A percentile compares a stretch with the other conserved stretches of the same genome.
phyloP scores from a whole-genome alignment of 495 filamentous ascomycete species.

The Daldinia grandis region DNA sequence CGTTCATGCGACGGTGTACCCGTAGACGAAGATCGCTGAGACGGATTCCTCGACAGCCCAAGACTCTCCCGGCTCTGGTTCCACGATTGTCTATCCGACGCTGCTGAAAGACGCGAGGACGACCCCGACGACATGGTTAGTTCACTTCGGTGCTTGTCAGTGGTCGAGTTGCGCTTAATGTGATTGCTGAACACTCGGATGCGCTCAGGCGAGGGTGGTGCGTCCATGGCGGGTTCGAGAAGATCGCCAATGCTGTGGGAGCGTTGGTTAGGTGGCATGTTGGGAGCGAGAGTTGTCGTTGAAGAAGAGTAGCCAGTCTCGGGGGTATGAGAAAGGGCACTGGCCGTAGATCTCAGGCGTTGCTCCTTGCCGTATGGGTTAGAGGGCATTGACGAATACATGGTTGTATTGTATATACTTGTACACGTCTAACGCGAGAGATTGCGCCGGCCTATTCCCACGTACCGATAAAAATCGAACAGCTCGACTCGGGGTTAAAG shows the following conservation, averaged over 20 bases:
- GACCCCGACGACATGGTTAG: constrained; percentile 58
- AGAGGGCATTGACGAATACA: constrained; percentile 40
- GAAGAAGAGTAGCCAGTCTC: constrained; percentile 29
- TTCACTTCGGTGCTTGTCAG: constrained; percentile 56
- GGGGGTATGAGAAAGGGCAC: constrained; percentile 17
- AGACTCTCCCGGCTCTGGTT: constrained; percentile 53
- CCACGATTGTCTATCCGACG: constrained; percentile 54
- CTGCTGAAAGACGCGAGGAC: constrained; percentile 54
- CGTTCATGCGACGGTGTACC: constrained; percentile 57
- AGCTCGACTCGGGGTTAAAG: constrained; percentile 21
- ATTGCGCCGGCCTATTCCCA: constrained; percentile 17
- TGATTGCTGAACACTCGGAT: constrained; percentile 61
- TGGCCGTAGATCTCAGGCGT: constrained; percentile 15
- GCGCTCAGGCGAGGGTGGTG: constrained; percentile 62
- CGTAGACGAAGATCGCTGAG: constrained; percentile 55
- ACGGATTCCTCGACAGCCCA: constrained; percentile 59
- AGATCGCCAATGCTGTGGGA: constrained; percentile 44
- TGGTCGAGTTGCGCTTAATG: constrained; percentile 56
- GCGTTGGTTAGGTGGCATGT: constrained; percentile 34
- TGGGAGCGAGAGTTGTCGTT: constrained; percentile 17
- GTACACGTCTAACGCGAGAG: not conserved
- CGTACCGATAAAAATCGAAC: constrained; percentile 28
- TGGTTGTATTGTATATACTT: not conserved
- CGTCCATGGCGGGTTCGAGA: constrained; percentile 60
- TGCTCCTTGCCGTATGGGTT: constrained; percentile 37